These are phyloP conservation scores for Solidago caesia DNA, from an alignment of 129 eudicot genomes.

Conservation along the genomic window DNA sequence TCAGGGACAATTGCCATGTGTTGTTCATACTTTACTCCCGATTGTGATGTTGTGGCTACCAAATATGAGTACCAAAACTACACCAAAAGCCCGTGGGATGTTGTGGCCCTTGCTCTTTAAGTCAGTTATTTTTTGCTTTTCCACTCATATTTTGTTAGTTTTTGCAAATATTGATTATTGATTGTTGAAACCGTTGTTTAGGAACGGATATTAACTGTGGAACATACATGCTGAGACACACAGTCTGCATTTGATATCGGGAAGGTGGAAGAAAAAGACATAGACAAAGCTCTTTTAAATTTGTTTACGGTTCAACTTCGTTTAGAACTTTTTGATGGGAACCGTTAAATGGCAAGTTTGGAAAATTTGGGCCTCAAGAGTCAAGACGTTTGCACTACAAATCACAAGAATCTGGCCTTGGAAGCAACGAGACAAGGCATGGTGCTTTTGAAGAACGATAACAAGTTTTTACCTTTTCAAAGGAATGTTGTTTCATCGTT, in stretches of 20 bases:
- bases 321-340: constrained; percentile 77
- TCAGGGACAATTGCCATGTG: too few relatives aligned
- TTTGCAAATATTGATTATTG: neutral
- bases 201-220: constrained; percentile 95
- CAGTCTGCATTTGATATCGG: constrained; percentile 65
- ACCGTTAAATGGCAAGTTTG: constrained; percentile 48
- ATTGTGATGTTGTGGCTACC: constrained; percentile 98
- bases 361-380: constrained; percentile 56
- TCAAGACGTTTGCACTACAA: constrained; percentile 64
- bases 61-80: constrained; percentile 81
- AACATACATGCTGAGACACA: constrained; percentile 69
- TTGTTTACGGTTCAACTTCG: constrained; percentile 72
- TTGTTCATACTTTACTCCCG: constrained; percentile 89
- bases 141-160: neutral
- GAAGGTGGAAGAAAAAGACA: constrained; percentile 63
- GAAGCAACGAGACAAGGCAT: constrained; percentile 89
- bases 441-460: constrained; percentile 82
- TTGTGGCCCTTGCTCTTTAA: constrained; percentile 83
- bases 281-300: constrained; percentile 75
- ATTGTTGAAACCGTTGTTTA: constrained; percentile 28
- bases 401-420: constrained; percentile 66
- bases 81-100: constrained; percentile 77
- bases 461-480: constrained; percentile 65
- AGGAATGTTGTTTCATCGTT: constrained; percentile 55
- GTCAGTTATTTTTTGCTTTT: constrained; percentile 52